Evolutionary conservation across 2,329 filamentous ascomycete species (phyloP).

Genomic region (Hypoxylon sp.): DNA sequence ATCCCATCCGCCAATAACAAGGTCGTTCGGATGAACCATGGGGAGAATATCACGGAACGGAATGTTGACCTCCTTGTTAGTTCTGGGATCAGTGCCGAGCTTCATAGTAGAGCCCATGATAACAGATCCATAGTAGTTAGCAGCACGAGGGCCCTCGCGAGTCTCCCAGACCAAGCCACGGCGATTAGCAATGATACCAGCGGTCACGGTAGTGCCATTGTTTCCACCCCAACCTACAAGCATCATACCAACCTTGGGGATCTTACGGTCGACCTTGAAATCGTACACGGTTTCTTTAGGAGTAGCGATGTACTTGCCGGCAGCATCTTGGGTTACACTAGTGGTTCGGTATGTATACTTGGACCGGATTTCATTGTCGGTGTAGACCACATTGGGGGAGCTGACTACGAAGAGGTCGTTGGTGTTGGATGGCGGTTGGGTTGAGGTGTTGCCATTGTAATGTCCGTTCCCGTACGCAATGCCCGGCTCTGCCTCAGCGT

Average conservation of each 20-base stretch:
- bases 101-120: conserved; percentile 98
- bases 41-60: conserved; percentile 94
- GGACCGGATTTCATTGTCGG: conserved; percentile 87
- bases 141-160: conserved; percentile 83
- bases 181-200: conserved; percentile 96
- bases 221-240: conserved; percentile 98
- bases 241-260: conserved; percentile 97
- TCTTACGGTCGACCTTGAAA: conserved; percentile 96
- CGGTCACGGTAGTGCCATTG: conserved; percentile 97
- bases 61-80: conserved; percentile 91
- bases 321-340: conserved; percentile 74
- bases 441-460: conserved; percentile 53
- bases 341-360: conserved; percentile 98
- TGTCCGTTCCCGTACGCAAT: conserved; percentile 73
- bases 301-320: conserved; percentile 84
- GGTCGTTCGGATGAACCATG: conserved; percentile 97
- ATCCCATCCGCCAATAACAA: conserved; percentile 96
- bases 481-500: conserved; percentile 75
- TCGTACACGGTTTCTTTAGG: conserved; percentile 93
- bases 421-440: conserved; percentile 56
- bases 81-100: conserved; percentile 88
- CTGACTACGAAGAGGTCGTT: conserved; percentile 84
- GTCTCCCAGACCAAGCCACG: conserved; percentile 91
- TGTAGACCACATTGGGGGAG: conserved; percentile 94
- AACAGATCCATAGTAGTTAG: conserved; percentile 99